Evolutionary conservation across 108 stramenopile genomes (phyloP).

Genomic region (Cafeteria roenbergensis): DNA sequence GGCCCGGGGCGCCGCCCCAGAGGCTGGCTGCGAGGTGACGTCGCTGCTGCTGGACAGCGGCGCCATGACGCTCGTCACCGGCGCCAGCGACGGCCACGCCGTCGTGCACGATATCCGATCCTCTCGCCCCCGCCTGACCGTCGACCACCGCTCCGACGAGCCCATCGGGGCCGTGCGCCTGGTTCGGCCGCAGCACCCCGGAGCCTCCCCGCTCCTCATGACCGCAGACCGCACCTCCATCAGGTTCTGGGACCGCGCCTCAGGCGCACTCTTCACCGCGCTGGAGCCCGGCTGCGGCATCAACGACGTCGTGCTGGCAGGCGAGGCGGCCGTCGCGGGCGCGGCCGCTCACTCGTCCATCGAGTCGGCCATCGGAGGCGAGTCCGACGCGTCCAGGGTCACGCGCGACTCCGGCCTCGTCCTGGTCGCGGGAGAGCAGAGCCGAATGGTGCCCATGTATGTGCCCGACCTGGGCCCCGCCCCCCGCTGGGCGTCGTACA

Average conservation of each 20-base stretch:
- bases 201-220: constrained; percentile 54
- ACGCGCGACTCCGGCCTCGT: constrained; percentile 72
- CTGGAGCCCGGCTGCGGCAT: constrained; percentile 82
- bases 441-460: constrained; percentile 80
- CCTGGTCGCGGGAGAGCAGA: constrained; percentile 77
- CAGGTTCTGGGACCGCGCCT: constrained; percentile 76
- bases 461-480: constrained; percentile 82
- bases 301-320: constrained; percentile 67
- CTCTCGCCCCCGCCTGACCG: constrained; percentile 61
- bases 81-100: constrained; percentile 71
- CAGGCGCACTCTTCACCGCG: constrained; percentile 71
- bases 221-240: constrained; percentile 77
- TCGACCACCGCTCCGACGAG: constrained; percentile 89
- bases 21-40: constrained; percentile 53
- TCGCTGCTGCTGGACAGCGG: constrained; percentile 63
- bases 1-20: constrained; percentile 10
- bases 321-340: constrained; percentile 39
- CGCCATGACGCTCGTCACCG: constrained; percentile 74
- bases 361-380: not conserved
- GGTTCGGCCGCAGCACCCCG: constrained; percentile 73
- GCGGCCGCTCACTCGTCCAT: not conserved
- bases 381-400: not conserved
- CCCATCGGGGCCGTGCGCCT: too few relatives aligned
- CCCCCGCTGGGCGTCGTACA: constrained; percentile 91
- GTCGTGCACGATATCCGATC: constrained; percentile 86